A percentile compares a stretch with the other conserved stretches of the same genome.
Evolutionary conservation across 2,329 filamentous ascomycete genomes (phyloP).

Genomic region (Dothiorella sarmentorum): DNA sequence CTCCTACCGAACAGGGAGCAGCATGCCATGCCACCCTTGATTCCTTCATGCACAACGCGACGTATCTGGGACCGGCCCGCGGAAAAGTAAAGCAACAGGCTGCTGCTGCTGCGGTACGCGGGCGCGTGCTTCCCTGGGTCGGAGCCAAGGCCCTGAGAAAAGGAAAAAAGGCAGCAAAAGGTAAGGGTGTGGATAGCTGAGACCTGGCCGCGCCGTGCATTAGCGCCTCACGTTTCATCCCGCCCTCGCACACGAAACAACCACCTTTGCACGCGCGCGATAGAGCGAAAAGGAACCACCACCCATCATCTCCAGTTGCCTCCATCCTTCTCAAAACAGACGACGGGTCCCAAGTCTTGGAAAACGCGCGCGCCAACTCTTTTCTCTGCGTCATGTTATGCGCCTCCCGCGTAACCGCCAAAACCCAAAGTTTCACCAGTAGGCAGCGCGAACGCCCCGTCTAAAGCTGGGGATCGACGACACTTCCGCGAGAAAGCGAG

Average conservation of each 20-base stretch:
- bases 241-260: neutral
- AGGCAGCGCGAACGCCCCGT: no score
- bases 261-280: neutral
- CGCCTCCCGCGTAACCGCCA: no score
- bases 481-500: no score
- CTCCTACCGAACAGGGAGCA: neutral
- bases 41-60: constrained; percentile 9
- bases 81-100: neutral
- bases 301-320: neutral
- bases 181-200: neutral
- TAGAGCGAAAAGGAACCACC: neutral
- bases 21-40: constrained; percentile 11
- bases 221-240: constrained; percentile 10
- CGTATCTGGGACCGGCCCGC: constrained; percentile 6
- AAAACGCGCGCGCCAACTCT: neutral
- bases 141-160: neutral
- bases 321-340: neutral
- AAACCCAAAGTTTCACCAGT: no score
- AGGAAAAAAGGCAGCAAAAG: neutral
- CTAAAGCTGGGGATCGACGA: no score
- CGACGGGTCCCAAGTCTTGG: neutral
- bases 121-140: no score
- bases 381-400: neutral
- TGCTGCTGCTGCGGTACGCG: no score
- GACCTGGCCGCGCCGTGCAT: neutral